Percentiles rank a stretch among this genome's conserved stretches.
Conservation (phyloP, 495 filamentous ascomycete genomes). For the Neurospora tetrasperma region DNA sequence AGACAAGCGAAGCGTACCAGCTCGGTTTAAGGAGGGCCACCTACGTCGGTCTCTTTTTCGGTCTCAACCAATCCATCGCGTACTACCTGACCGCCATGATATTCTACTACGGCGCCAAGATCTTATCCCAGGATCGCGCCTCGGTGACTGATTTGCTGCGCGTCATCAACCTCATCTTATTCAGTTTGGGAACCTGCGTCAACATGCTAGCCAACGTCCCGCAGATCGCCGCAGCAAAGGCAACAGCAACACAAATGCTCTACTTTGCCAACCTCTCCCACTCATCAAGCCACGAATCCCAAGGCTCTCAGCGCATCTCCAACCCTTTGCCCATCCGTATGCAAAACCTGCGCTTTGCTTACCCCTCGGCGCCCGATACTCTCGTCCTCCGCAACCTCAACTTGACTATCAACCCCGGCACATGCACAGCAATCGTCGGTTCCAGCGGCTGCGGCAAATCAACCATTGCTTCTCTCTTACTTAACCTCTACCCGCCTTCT, state of each 20-base stretch:
- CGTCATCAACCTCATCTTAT: constrained; percentile 73
- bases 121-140: constrained; percentile 40
- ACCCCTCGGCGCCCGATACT: constrained; percentile 46
- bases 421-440: constrained; percentile 68
- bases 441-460: constrained; percentile 82
- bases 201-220: constrained; percentile 64
- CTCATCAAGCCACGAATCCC: constrained; percentile 54
- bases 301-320: constrained; percentile 29
- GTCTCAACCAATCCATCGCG: constrained; percentile 58
- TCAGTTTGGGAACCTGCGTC: constrained; percentile 64
- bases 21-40: constrained; percentile 44
- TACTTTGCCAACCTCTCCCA: constrained; percentile 49
- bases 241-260: constrained; percentile 64
- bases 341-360: constrained; percentile 52
- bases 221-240: constrained; percentile 62
- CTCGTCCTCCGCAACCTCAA: constrained; percentile 50
- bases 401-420: constrained; percentile 47
- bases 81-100: constrained; percentile 70
- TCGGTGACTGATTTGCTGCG: constrained; percentile 50
- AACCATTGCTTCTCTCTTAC: constrained; percentile 67
- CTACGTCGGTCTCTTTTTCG: constrained; percentile 64
- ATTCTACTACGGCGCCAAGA: constrained; percentile 68
- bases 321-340: constrained; percentile 53
- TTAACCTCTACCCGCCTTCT: constrained; percentile 29
- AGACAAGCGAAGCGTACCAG: constrained; percentile 37